phyloP scores from a whole-genome alignment of 164 flowering plant genomes.

The Macadamia tetraphylla region DNA sequence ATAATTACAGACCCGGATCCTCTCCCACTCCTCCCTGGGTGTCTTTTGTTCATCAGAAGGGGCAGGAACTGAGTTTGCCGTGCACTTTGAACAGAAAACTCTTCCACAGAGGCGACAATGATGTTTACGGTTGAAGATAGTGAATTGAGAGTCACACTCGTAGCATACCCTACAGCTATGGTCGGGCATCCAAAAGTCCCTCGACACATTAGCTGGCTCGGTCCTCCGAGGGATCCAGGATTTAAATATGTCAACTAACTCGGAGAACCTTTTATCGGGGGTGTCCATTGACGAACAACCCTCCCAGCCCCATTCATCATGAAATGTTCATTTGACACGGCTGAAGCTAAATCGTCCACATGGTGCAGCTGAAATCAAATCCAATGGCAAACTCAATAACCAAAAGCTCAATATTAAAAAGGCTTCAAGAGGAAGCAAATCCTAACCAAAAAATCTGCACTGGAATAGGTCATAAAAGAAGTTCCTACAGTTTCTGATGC shows the following conservation, averaged over 20 bases:
- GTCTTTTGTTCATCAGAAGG: constrained; percentile 33
- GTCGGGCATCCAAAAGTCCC: constrained; percentile 99
- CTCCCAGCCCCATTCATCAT: constrained; percentile 49
- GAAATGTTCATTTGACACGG: constrained; percentile 47
- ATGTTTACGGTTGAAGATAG: constrained; percentile 76
- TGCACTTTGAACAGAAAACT: constrained; percentile 87
- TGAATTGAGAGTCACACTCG: constrained; percentile 86
- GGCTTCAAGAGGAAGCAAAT: background rate
- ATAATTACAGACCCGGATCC: constrained; percentile 75
- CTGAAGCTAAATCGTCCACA: constrained; percentile 3
- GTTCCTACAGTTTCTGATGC: background rate
- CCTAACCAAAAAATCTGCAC: background rate
- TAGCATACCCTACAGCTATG: constrained; percentile 92
- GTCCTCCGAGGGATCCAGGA: constrained; percentile 80
- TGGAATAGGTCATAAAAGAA: background rate
- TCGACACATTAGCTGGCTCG: constrained; percentile 69
- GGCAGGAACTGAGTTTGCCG: constrained; percentile 70
- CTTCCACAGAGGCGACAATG: constrained; percentile 94
- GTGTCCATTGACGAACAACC: constrained; percentile 57
- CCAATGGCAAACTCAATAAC: background rate
- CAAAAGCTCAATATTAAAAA: background rate
- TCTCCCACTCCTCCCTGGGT: constrained; percentile 55
- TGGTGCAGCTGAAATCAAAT: background rate
- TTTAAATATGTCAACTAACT: constrained; percentile 42
- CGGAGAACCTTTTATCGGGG: constrained; percentile 45